Percentiles rank a stretch among this genome's conserved stretches.
Evolutionary conservation across 2,329 filamentous ascomycete genomes (phyloP).

Genomic region (Sclerotinia borealis): DNA sequence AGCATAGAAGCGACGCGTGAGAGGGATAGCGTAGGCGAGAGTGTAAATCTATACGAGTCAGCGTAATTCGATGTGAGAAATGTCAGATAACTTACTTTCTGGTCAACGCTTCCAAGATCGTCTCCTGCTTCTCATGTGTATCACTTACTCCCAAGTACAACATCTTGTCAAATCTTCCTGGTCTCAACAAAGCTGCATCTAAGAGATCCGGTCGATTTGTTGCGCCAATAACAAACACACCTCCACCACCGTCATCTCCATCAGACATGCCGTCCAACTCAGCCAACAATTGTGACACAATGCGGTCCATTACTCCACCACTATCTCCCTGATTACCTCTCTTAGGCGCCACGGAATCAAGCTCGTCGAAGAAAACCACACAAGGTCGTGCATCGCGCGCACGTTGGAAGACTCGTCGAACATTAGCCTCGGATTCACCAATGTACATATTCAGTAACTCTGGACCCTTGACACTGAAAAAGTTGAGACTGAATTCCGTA

Average conservation of each 20-base stretch:
- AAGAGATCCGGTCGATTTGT: slow-evolving; percentile 92
- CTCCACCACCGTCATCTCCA: slow-evolving; percentile 71
- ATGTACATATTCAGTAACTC: slow-evolving; percentile 96
- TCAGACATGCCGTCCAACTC: slow-evolving; percentile 98
- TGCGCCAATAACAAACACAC: slow-evolving; percentile 94
- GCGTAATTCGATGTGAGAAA: slow-evolving; percentile 7
- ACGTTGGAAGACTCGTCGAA: slow-evolving; percentile 80
- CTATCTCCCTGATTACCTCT: slow-evolving; percentile 95
- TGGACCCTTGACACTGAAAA: slow-evolving; percentile 89
- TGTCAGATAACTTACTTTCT: slow-evolving; percentile 64
- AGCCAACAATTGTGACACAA: slow-evolving; percentile 88
- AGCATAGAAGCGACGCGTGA: slow-evolving; percentile 66
- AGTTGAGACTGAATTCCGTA: slow-evolving; percentile 89
- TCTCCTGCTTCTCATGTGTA: slow-evolving; percentile 93
- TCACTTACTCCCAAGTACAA: slow-evolving; percentile 94
- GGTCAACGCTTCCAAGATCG: slow-evolving; percentile 87
- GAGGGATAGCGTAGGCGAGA: slow-evolving; percentile 74
- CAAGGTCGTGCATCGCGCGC: slow-evolving; percentile 81
- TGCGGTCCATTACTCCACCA: slow-evolving; percentile 96
- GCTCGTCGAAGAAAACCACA: slow-evolving; percentile 88
- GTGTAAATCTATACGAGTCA: slow-evolving; percentile 63
- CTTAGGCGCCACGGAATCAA: slow-evolving; percentile 92
- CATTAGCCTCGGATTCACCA: slow-evolving; percentile 88
- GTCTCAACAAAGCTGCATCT: slow-evolving; percentile 81
- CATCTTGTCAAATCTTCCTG: slow-evolving; percentile 97